These are phyloP conservation scores for Galium porrigens DNA, from an alignment of 305 asterid genomes.

Conservation along the genomic window DNA sequence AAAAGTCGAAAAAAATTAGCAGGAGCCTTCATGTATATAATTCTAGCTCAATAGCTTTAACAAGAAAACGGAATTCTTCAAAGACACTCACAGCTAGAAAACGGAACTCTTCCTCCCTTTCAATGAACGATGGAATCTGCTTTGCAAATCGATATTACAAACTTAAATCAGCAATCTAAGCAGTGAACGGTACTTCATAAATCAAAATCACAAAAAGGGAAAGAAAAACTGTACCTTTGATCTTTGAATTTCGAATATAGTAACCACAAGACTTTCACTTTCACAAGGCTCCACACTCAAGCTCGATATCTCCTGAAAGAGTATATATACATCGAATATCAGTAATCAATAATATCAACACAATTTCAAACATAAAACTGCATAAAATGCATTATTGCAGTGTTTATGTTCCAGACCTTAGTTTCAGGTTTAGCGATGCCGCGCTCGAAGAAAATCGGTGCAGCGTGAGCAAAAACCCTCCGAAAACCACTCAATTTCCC, in stretches of 20 bases:
- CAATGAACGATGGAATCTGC: slow-evolving; percentile 70
- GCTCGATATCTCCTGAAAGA: slow-evolving; percentile 77
- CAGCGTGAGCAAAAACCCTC: slow-evolving; percentile 75
- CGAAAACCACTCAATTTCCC: slow-evolving; percentile 75
- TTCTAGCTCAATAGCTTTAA: background rate
- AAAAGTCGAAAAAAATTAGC: slow-evolving; percentile 13
- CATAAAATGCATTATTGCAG: background rate
- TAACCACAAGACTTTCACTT: slow-evolving; percentile 52
- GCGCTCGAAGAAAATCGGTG: slow-evolving; percentile 80
- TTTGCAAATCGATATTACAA: slow-evolving; percentile 20
- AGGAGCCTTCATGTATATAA: slow-evolving; percentile 7
- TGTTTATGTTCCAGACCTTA: slow-evolving; percentile 37
- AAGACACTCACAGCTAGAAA: slow-evolving; percentile 68
- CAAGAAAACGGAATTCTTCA: slow-evolving; percentile 1
- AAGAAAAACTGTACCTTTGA: slow-evolving; percentile 45
- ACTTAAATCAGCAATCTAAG: slow-evolving; percentile 7
- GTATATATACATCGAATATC: background rate
- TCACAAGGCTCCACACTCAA: slow-evolving; percentile 83
- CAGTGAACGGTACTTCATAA: slow-evolving; percentile 13
- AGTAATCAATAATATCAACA: background rate
- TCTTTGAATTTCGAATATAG: slow-evolving; percentile 71
- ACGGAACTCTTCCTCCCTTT: slow-evolving; percentile 90
- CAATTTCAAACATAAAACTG: background rate
- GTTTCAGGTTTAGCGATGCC: slow-evolving; percentile 82
- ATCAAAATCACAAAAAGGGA: background rate